Evolutionary conservation across 2,329 filamentous ascomycete species (phyloP).

Genomic region (Neofusicoccum ribis): DNA sequence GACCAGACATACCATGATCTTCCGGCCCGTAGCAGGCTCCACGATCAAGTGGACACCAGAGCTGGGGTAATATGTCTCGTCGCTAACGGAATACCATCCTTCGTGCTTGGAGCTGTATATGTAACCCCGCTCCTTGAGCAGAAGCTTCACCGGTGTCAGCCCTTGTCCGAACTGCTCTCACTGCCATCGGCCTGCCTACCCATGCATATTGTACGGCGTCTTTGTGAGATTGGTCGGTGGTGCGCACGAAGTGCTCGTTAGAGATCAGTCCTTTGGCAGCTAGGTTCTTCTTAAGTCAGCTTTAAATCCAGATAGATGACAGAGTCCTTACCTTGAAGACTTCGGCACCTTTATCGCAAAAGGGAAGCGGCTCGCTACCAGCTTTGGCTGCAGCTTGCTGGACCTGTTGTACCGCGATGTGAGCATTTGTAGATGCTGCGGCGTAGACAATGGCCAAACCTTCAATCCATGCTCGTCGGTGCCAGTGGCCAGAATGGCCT

Average conservation of each 20-base stretch:
- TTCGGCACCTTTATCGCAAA: constrained; percentile 81
- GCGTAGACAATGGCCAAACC: constrained; percentile 33
- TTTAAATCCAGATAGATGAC: not conserved
- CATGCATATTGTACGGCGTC: constrained; percentile 88
- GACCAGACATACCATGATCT: constrained; percentile 64
- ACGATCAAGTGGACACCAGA: constrained; percentile 71
- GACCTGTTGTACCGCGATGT: constrained; percentile 49
- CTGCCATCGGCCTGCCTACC: constrained; percentile 45
- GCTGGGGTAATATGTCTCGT: constrained; percentile 93
- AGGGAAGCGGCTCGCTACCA: constrained; percentile 72
- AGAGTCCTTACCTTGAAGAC: constrained; percentile 63
- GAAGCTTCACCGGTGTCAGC: constrained; percentile 45
- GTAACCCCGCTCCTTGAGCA: constrained; percentile 71
- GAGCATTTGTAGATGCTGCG: not conserved
- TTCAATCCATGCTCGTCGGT: constrained; percentile 99
- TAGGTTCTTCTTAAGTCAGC: constrained; percentile 52
- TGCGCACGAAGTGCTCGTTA: constrained; percentile 88
- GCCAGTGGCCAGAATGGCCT: constrained; percentile 79
- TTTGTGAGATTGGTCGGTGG: constrained; percentile 79
- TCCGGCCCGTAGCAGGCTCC: constrained; percentile 78
- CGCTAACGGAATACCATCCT: constrained; percentile 95
- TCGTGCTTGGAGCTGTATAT: constrained; percentile 85
- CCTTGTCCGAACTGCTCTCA: not conserved
- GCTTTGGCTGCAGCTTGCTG: constrained; percentile 79
- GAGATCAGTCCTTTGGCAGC: constrained; percentile 68